Evolutionary conservation across 805 yeast genomes (phyloP).

Genomic region (Saccharomyces paradoxus): DNA sequence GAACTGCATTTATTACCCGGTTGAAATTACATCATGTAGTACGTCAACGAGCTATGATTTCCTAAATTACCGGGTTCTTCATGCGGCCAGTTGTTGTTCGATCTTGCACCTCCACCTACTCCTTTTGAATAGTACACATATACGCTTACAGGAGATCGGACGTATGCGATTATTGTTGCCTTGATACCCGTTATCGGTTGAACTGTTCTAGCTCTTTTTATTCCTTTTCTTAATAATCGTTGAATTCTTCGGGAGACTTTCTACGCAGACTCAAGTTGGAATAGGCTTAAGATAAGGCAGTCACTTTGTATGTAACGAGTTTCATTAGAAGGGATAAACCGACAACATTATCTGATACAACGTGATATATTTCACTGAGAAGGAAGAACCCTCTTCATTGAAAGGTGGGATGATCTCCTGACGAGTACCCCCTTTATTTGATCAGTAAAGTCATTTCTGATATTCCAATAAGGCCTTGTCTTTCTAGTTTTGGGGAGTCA

Average conservation of each 20-base stretch:
- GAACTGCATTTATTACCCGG: no score
- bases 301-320: neutral
- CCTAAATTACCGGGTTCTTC: neutral
- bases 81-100: neutral
- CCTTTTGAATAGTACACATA: neutral
- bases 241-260: neutral
- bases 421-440: neutral
- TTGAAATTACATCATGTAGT: neutral
- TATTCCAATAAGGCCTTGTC: neutral
- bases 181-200: neutral
- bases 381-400: neutral
- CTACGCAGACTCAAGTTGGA: neutral
- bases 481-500: neutral
- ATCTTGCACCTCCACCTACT: neutral
- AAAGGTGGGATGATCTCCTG: neutral
- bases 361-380: neutral
- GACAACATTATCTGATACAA: neutral
- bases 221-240: neutral
- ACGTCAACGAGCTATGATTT: neutral
- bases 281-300: neutral
- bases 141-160: neutral
- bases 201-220: neutral
- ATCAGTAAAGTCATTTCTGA: neutral
- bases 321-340: neutral
- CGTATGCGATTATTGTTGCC: neutral